A percentile compares a stretch with the other conserved stretches of the same genome.
Conservation (phyloP, 257 asterid species). For the Ilex aquifolium region DNA sequence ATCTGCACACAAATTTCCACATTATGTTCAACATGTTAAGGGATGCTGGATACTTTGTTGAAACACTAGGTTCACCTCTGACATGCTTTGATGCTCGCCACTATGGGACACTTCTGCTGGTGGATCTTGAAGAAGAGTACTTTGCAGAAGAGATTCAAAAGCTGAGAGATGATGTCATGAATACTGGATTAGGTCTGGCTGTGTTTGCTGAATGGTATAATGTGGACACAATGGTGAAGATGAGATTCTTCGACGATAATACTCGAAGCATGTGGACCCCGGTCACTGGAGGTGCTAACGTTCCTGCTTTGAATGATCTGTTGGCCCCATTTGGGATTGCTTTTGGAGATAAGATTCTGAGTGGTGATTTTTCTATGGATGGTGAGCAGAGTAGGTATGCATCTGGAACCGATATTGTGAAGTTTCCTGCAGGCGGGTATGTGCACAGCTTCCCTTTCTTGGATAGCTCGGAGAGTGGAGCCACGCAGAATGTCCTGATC, state of each 20-base stretch:
- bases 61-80: constrained; percentile 95
- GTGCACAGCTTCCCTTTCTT: constrained; percentile 89
- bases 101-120: constrained; percentile 89
- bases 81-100: constrained; percentile 95
- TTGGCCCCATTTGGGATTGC: constrained; percentile 92
- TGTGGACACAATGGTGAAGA: constrained; percentile 92
- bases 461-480: constrained; percentile 98
- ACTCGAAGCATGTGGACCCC: constrained; percentile 99
- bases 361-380: constrained; percentile 86
- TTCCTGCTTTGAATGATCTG: constrained; percentile 94
- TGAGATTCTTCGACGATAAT: constrained; percentile 96
- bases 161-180: constrained; percentile 70
- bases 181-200: constrained; percentile 70
- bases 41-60: constrained; percentile 91
- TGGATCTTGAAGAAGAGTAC: constrained; percentile 96
- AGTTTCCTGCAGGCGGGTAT: constrained; percentile 91
- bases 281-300: constrained; percentile 90
- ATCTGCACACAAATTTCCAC: constrained; percentile 93
- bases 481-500: constrained; percentile 73
- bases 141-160: constrained; percentile 75
- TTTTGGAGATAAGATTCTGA: constrained; percentile 93
- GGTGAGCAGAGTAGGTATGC: constrained; percentile 96
- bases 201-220: constrained; percentile 99
- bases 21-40: constrained; percentile 91
- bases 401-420: constrained; percentile 85